These are phyloP conservation scores for Pascua sp. DNA, from an alignment of 1,284 basidiomycete species.

Conservation along the genomic window DNA sequence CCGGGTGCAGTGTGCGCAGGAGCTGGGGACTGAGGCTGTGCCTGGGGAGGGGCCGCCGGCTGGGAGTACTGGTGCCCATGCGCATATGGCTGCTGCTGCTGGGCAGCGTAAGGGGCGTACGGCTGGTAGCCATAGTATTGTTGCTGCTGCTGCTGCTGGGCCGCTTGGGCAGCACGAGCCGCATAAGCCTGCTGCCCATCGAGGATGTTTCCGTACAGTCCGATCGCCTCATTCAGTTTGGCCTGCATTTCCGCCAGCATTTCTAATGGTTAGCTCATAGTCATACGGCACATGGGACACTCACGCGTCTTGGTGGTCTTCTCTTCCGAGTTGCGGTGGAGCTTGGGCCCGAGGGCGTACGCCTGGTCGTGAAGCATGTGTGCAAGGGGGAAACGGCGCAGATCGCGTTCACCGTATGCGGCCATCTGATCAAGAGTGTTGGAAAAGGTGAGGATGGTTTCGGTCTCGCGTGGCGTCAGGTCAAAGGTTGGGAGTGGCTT, in stretches of 20 bases:
- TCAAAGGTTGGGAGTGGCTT: conserved; percentile 66
- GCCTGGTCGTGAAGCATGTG: conserved; percentile 82
- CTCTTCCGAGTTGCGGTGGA: conserved; percentile 81
- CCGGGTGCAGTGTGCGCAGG: conserved; percentile 13
- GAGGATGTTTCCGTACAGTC: conserved; percentile 79
- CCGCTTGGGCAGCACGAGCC: conserved; percentile 42
- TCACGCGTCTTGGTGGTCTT: conserved; percentile 77
- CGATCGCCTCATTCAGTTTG: conserved; percentile 85
- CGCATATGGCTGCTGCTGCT: conserved; percentile 9
- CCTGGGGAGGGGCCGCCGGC: background rate
- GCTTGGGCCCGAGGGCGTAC: conserved; percentile 71
- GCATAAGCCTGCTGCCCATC: conserved; percentile 64
- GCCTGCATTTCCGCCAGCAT: conserved; percentile 87
- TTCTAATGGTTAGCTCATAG: conserved; percentile 53
- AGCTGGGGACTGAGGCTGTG: too few relatives aligned
- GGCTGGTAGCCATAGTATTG: conserved; percentile 14
- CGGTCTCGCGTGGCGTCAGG: conserved; percentile 70
- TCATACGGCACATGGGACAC: conserved; percentile 41
- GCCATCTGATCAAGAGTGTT: conserved; percentile 83
- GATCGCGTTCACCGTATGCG: conserved; percentile 69
- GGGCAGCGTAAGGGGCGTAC: conserved; percentile 5
- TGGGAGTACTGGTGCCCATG: conserved; percentile 3
- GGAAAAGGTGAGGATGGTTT: conserved; percentile 80
- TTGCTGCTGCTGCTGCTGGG: conserved; percentile 33
- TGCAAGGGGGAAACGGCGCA: conserved; percentile 74